Conservation (phyloP, 2,329 filamentous ascomycete species). For the Pyrenochaeta sp. region DNA sequence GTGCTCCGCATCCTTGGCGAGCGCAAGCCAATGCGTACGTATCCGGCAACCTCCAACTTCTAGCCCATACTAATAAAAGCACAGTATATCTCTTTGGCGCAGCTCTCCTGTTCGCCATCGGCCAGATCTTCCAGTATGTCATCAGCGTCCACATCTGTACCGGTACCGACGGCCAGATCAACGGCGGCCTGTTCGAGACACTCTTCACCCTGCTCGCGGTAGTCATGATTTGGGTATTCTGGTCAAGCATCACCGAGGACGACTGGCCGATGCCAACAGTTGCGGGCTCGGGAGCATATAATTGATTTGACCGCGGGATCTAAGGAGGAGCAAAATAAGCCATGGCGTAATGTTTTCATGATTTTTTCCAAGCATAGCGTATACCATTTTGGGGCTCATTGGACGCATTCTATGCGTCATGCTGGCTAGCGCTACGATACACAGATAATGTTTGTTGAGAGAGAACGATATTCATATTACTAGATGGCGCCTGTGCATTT, state of each 20-base stretch:
- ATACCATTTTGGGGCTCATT: slow-evolving; percentile 47
- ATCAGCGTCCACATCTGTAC: slow-evolving; percentile 90
- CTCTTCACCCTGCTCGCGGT: slow-evolving; percentile 90
- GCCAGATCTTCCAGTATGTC: slow-evolving; percentile 96
- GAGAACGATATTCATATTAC: slow-evolving; percentile 4
- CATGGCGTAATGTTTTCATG: slow-evolving; percentile 47
- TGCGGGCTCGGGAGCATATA: slow-evolving; percentile 51
- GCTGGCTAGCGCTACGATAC: slow-evolving; percentile 40
- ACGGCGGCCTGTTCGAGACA: slow-evolving; percentile 91
- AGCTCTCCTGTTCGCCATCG: slow-evolving; percentile 83
- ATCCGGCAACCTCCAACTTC: too few relatives aligned
- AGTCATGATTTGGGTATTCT: slow-evolving; percentile 89
- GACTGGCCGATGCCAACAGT: slow-evolving; percentile 79
- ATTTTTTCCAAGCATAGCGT: slow-evolving; percentile 50
- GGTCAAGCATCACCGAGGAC: slow-evolving; percentile 98
- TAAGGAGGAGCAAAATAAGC: slow-evolving; percentile 28
- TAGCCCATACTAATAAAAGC: slow-evolving; percentile 21
- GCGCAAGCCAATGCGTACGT: slow-evolving; percentile 82
- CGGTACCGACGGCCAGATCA: slow-evolving; percentile 83
- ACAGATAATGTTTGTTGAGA: slow-evolving; percentile 45
- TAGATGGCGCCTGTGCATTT: slow-evolving; percentile 3
- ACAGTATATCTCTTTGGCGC: slow-evolving; percentile 77
- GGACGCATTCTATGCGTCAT: slow-evolving; percentile 36
- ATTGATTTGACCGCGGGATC: slow-evolving; percentile 27
- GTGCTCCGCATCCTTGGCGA: slow-evolving; percentile 89